Conservation (phyloP, 352 stramenopile genomes). For the Globisporangium megalacanthum region DNA sequence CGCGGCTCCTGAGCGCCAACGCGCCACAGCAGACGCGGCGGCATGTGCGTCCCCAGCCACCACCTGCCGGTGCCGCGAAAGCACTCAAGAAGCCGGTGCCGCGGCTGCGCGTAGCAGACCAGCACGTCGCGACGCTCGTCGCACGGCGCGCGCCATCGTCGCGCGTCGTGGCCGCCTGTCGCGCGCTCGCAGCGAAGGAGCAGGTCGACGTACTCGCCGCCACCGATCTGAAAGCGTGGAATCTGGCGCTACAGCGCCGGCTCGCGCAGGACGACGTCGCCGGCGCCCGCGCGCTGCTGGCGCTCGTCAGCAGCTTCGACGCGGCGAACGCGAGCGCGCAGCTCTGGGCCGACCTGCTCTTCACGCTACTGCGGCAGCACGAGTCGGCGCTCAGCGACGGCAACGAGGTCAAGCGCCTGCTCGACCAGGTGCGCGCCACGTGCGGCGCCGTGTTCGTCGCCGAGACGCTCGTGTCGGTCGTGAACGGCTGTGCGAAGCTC, state of each 20-base stretch:
- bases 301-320: conserved; percentile 36
- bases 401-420: conserved; percentile 25
- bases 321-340: conserved; percentile 43
- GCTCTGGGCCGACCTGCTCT: conserved; percentile 71
- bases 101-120: conserved; percentile 25
- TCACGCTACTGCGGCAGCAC: conserved; percentile 60
- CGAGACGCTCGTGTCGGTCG: conserved; percentile 34
- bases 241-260: conserved; percentile 48
- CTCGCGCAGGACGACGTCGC: conserved; percentile 36
- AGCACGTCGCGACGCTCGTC: conserved; percentile 32
- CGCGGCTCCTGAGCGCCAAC: background rate
- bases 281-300: conserved; percentile 43
- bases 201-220: conserved; percentile 34
- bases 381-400: conserved; percentile 22
- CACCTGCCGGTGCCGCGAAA: background rate
- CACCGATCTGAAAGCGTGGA: conserved; percentile 53
- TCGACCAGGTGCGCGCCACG: conserved; percentile 24
- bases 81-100: conserved; percentile 10
- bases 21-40: background rate
- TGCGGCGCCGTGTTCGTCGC: conserved; percentile 44
- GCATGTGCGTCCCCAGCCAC: background rate
- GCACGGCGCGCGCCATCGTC: conserved; percentile 20
- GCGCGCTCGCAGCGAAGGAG: conserved; percentile 29
- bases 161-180: conserved; percentile 29
- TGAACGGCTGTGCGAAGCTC: conserved; percentile 66